Conservation (phyloP, 129 eudicot species). For the Ambrosia artemisiifolia region DNA sequence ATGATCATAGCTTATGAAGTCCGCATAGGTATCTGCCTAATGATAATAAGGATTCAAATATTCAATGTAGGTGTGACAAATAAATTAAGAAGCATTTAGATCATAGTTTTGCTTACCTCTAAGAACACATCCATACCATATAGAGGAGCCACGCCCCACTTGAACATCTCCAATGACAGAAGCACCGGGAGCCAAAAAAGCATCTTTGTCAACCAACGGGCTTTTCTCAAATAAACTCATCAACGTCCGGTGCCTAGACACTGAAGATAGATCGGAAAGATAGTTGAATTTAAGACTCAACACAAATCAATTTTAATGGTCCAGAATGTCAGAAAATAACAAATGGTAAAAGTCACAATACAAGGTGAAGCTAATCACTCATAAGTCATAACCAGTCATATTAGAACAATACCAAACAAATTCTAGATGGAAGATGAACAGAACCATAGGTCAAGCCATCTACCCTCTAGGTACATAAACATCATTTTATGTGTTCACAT, state of each 20-base stretch:
- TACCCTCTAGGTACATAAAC: neutral
- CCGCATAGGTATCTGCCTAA: no score
- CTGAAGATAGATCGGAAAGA: constrained; percentile 29
- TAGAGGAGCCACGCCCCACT: constrained; percentile 73
- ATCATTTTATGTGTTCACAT: neutral
- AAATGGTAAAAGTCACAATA: neutral
- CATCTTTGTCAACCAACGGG: constrained; percentile 71
- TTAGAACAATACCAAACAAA: constrained; percentile 2
- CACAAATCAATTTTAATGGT: no score
- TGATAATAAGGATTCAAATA: neutral
- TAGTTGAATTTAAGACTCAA: neutral
- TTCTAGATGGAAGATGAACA: constrained; percentile 1
- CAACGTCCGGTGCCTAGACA: constrained; percentile 87
- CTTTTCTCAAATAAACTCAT: constrained; percentile 77
- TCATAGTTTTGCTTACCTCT: constrained; percentile 57
- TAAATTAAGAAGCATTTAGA: neutral
- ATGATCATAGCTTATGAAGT: no score
- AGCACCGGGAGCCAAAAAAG: constrained; percentile 96
- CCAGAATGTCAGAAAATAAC: neutral
- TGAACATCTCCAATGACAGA: constrained; percentile 86
- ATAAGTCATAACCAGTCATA: neutral
- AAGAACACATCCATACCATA: constrained; percentile 94
- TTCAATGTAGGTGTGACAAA: neutral
- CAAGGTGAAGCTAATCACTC: neutral
- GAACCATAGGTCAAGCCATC: neutral